These are phyloP conservation scores for Fusarium avenaceum DNA, from an alignment of 2,329 filamentous ascomycete genomes.

Conservation along the genomic window DNA sequence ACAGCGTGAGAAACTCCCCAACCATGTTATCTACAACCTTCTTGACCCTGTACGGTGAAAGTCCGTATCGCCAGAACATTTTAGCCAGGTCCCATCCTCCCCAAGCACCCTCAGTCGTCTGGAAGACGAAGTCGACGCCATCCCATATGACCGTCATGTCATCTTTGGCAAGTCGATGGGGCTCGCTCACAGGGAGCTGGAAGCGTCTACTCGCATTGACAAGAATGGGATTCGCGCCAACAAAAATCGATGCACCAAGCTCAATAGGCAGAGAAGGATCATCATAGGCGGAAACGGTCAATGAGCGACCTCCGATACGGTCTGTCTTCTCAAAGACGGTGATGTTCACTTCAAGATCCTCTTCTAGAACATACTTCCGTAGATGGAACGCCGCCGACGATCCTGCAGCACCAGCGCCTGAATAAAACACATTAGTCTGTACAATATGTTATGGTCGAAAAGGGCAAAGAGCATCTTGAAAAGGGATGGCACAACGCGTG, in stretches of 20 bases:
- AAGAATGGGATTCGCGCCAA: conserved; percentile 85
- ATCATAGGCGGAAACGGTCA: conserved; percentile 83
- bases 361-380: conserved; percentile 74
- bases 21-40: conserved; percentile 79
- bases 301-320: conserved; percentile 86
- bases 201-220: conserved; percentile 79
- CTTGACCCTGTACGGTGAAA: conserved; percentile 80
- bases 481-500: background rate
- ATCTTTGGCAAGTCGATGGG: conserved; percentile 61
- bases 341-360: conserved; percentile 76
- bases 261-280: conserved; percentile 79
- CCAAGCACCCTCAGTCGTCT: conserved; percentile 69
- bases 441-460: background rate
- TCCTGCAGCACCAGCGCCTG: conserved; percentile 90
- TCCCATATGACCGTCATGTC: conserved; percentile 85
- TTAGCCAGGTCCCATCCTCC: conserved; percentile 86
- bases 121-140: conserved; percentile 79
- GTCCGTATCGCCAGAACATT: conserved; percentile 87
- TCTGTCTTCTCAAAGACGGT: conserved; percentile 86
- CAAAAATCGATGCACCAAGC: conserved; percentile 92
- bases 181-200: conserved; percentile 70
- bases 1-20: conserved; percentile 81
- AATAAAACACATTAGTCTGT: conserved; percentile 54
- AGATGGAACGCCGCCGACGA: conserved; percentile 90
- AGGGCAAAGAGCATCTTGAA: background rate